Evolutionary conservation across 176 grass and related monocot species (phyloP), one percentile per base, ranked within the genome.

Genomic region (Eremochloa ophiuroides): DNA sequence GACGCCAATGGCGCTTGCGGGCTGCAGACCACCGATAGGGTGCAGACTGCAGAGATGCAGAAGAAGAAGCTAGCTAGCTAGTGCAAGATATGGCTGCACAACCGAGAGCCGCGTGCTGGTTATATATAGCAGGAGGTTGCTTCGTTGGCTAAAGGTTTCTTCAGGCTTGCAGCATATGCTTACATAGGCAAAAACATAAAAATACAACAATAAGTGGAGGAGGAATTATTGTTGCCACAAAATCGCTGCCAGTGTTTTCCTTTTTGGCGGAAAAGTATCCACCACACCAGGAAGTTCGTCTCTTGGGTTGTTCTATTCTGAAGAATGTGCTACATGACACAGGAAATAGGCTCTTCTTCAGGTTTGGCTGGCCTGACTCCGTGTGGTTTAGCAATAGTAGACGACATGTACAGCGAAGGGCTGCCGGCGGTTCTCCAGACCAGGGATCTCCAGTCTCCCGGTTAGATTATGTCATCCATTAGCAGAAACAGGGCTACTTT

Each of bases 341-440:
- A 35, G 82, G 62, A 34, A 79, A 31, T 70, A 25, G 47, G 82
- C 33, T 84, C 71, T 70, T 69, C 4, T 65, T 74, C 62, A 34
- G 20, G 64, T 12, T 42, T 87, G 50, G 71, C 79, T 40, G 71
- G 15, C 71, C 80, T 83, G 30, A 22, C 39, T 53, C n/a, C 63
- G 33, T 76, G 42, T 74, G 41, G 71, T 84, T 62, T 74, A 84
- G 76, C 41, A 67, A 18, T 50, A 78, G n/a, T 35, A 55, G 51
- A 55, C 22, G 73, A 62, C 81, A 80, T 88, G 60, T 69, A 70
- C 76, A 79, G 31, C 62, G 67, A 38, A 12, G 51, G 17, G 23
- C 74, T 81, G 87, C 82, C 87, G 76, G 82, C 70, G 62, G 42
- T 85, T 76, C 71, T 76, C 82, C 62, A 0, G 87, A 85, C 87